Base-by-base conservation (phyloP, 1,284 basidiomycete genomes). In the Ustilago sp. region DNA sequence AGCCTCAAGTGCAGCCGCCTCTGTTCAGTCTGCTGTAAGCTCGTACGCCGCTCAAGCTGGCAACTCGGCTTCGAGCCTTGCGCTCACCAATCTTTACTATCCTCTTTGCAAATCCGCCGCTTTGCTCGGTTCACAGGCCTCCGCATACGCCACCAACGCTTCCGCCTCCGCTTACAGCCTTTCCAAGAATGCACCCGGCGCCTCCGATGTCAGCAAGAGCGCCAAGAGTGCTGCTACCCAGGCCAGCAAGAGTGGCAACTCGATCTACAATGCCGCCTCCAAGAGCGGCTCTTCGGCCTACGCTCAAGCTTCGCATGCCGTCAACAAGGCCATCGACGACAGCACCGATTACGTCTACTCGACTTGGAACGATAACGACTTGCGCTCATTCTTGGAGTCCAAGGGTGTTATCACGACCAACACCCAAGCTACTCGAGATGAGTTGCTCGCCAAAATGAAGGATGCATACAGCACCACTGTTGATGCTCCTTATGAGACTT, bases 291-390 rank as follows among this genome's bases (percentile, higher is more conserved):
- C 61, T 50, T 74, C 69, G 23, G 68, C 74, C 2, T 78, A 72
- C 36, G 78, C 75, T 48, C 80, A 83, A 45, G 82, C 82, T 47
- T 74, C 77, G 38, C 66, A 72, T 58, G 50, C 53, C 3, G 70
- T 75, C 32, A 35, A 51, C 51, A 38, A 41, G 28, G 62, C 71
- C 2, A 51, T 83, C 45, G 69, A 85, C 68, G 80, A 85, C 70
- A 68, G 74, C 56, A 78, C 77, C 58, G 83, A 86, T 77, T 86
- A 84, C 63, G 72, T 83, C 62, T 85, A 80, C 79, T 80, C 79
- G n/a, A 56, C 63, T 9, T 85, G 83, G 84, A 74, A 79, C 74
- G 77, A 73, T 61, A 77, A 80, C 54, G 68, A 83, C 38, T 76
- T 85, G 41, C 73, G 79, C 28, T 52, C 55, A 23, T 85, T 59